phyloP scores from a whole-genome alignment of 495 filamentous ascomycete genomes.

The Neurospora sp. region DNA sequence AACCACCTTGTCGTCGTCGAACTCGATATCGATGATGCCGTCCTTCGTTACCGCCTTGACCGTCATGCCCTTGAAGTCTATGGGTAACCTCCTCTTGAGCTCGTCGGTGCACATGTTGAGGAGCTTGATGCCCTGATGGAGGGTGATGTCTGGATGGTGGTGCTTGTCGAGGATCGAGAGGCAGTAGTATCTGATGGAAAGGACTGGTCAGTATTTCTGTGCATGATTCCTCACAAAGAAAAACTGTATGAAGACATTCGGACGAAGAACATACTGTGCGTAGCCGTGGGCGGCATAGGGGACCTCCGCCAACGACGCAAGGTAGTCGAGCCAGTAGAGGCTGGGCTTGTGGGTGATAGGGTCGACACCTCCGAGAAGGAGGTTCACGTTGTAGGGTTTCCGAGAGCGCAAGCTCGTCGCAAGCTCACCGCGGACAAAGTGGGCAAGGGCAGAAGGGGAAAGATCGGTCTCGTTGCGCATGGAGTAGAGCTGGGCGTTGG shows the following conservation, averaged over 20 bases:
- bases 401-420: conserved; percentile 81
- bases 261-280: conserved; percentile 63
- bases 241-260: not conserved
- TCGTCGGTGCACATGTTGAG: conserved; percentile 92
- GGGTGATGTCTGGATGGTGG: conserved; percentile 83
- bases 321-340: conserved; percentile 95
- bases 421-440: conserved; percentile 87
- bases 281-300: conserved; percentile 98
- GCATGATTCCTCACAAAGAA: not conserved
- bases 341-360: conserved; percentile 76
- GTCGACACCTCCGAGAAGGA: conserved; percentile 87
- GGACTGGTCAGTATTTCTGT: conserved; percentile 7
- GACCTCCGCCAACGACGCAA: conserved; percentile 75
- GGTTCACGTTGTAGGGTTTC: conserved; percentile 91
- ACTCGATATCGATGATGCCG: conserved; percentile 70
- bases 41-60: conserved; percentile 94
- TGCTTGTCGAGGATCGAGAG: conserved; percentile 96
- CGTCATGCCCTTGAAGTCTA: conserved; percentile 93
- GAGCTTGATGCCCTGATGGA: conserved; percentile 82
- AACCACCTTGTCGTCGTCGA: conserved; percentile 67
- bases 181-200: conserved; percentile 61
- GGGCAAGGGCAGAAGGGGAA: conserved; percentile 74
- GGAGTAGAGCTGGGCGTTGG: conserved; percentile 93
- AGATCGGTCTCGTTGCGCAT: conserved; percentile 95
- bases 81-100: conserved; percentile 86